phyloP scores from a whole-genome alignment of 148 eudicot species.

The Linanthus parryae region DNA sequence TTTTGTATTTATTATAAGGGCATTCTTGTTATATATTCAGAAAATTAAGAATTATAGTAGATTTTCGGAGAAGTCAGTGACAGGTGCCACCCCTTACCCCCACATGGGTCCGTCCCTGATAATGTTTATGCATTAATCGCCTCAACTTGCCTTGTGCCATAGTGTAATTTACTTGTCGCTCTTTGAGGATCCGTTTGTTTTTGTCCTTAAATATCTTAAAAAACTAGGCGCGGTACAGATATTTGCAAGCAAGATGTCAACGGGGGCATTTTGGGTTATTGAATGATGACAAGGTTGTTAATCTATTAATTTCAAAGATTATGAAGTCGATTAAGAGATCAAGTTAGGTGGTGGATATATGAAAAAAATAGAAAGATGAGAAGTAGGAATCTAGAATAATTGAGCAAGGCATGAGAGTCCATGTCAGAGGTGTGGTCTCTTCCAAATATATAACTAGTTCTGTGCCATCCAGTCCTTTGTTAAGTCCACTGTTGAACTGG shows the following conservation, averaged over 20 bases:
- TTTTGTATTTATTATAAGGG: too few relatives aligned
- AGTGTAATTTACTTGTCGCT: neutral
- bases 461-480: too few relatives aligned
- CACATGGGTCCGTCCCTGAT: too few relatives aligned
- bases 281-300: neutral
- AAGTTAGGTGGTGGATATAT: neutral
- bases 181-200: too few relatives aligned
- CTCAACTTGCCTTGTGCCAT: neutral
- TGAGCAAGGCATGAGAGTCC: constrained; percentile 4
- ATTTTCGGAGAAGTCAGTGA: too few relatives aligned
- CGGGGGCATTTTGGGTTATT: neutral
- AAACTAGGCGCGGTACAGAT: too few relatives aligned
- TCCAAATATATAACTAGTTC: too few relatives aligned
- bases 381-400: constrained; percentile 5
- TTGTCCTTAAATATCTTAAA: too few relatives aligned
- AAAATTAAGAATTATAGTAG: too few relatives aligned
- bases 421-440: neutral
- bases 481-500: too few relatives aligned
- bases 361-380: neutral
- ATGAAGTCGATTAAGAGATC: neutral
- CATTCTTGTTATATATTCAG: too few relatives aligned
- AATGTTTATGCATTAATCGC: neutral
- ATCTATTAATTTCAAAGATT: constrained; percentile 1
- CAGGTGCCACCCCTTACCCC: too few relatives aligned
- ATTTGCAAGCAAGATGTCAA: neutral